phyloP scores from a whole-genome alignment of 2,329 filamentous ascomycete genomes.

The Byssoonygena ceratinophila region DNA sequence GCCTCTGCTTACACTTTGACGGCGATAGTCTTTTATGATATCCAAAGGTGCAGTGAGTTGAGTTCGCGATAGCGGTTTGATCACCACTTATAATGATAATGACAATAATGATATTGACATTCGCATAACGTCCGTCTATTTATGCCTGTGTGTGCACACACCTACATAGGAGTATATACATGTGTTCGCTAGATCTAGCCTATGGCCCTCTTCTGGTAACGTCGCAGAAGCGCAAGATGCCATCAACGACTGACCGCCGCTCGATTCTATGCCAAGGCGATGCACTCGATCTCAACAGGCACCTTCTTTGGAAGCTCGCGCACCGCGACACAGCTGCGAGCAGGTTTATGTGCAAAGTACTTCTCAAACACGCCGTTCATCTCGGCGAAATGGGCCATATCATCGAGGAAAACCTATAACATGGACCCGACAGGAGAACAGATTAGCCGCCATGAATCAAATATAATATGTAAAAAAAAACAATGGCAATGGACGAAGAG shows the following conservation, averaged over 20 bases:
- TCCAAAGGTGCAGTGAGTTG: background rate
- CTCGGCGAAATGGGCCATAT: conserved; percentile 79
- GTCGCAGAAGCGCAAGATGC: background rate
- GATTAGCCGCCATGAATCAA: background rate
- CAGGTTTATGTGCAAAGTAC: conserved; percentile 57
- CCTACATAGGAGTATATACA: background rate
- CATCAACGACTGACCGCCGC: background rate
- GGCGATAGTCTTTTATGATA: conserved; percentile 1
- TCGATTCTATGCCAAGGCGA: conserved; percentile 43
- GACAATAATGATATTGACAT: conserved; percentile 2
- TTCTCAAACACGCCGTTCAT: conserved; percentile 66
- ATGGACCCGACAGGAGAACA: too few relatives aligned
- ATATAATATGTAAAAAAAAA: too few relatives aligned
- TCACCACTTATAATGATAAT: background rate
- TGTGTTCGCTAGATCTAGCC: background rate
- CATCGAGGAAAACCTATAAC: conserved; percentile 68
- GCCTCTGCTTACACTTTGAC: background rate
- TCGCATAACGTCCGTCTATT: background rate
- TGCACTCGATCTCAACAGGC: conserved; percentile 55
- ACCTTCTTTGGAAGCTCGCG: conserved; percentile 54
- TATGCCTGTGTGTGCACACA: background rate
- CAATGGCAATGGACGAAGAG: too few relatives aligned
- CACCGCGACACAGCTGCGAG: conserved; percentile 53
- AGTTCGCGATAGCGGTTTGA: background rate
- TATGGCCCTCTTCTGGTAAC: background rate